A percentile compares a stretch with the other conserved stretches of the same genome.
Conservation (phyloP, 2,329 filamentous ascomycete species). For the Trichoderma gracile region DNA sequence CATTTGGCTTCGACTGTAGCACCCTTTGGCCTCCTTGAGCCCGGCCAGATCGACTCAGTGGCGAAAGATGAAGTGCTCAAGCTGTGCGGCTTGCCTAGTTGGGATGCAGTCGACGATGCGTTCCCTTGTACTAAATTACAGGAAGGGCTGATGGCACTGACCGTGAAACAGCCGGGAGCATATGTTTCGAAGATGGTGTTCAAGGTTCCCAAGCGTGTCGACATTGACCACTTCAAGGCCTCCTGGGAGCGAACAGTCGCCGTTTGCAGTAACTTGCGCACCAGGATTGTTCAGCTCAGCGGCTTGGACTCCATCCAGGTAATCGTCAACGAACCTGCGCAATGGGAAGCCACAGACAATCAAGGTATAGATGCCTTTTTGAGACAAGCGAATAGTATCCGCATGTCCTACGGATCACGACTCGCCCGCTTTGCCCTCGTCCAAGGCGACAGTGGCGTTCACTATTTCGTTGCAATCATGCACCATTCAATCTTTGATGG, state of each 20-base stretch:
- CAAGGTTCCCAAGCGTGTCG: slow-evolving; percentile 14
- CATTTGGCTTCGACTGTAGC: background rate
- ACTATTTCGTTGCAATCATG: slow-evolving; percentile 1
- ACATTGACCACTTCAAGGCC: slow-evolving; percentile 9
- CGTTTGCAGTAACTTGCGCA: slow-evolving; percentile 17
- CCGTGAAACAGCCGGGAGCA: slow-evolving; percentile 6
- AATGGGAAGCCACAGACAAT: background rate
- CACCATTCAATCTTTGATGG: slow-evolving; percentile 22
- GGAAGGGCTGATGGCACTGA: slow-evolving; percentile 14
- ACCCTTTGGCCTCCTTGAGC: background rate
- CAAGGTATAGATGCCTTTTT: background rate
- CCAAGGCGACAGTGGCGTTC: background rate
- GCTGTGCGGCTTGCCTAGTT: background rate
- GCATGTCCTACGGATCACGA: slow-evolving; percentile 2
- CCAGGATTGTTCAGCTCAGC: slow-evolving; percentile 10
- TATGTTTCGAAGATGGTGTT: slow-evolving; percentile 9
- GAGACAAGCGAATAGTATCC: background rate
- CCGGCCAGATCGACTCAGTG: background rate
- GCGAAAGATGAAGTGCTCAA: background rate
- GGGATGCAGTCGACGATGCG: slow-evolving; percentile 8
- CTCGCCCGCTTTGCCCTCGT: slow-evolving; percentile 5
- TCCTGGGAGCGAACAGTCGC: slow-evolving; percentile 32
- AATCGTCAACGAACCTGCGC: background rate
- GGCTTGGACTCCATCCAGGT: background rate
- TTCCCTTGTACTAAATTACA: slow-evolving; percentile 13